These are phyloP conservation scores for Dysphania ambrosioides DNA, from an alignment of 148 eudicot species.

Conservation along the genomic window DNA sequence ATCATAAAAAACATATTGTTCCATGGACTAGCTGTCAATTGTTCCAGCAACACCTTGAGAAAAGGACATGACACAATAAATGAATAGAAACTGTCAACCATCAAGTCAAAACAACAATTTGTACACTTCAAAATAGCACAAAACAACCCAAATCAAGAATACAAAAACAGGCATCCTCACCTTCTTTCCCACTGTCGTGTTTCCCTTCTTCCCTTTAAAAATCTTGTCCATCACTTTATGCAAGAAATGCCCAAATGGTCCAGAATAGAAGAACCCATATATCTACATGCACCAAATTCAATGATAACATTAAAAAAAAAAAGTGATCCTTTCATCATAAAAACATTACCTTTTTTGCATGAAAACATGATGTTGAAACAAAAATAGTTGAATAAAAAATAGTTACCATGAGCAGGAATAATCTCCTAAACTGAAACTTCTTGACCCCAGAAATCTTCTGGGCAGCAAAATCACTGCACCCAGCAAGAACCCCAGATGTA, in stretches of 20 bases:
- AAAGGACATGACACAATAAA: background rate
- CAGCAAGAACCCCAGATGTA: slow-evolving; percentile 53
- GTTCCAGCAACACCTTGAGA: slow-evolving; percentile 55
- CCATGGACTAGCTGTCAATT: slow-evolving; percentile 56
- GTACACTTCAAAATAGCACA: background rate
- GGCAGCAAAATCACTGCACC: slow-evolving; percentile 53
- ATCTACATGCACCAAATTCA: slow-evolving; percentile 33
- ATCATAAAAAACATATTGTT: slow-evolving; percentile 64
- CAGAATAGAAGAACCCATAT: slow-evolving; percentile 53
- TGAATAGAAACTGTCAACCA: background rate
- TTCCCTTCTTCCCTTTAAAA: slow-evolving; percentile 49
- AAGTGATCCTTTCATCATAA: background rate
- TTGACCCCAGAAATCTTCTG: slow-evolving; percentile 62
- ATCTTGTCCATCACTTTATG: slow-evolving; percentile 54
- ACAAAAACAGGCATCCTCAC: slow-evolving; percentile 18
- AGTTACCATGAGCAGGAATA: slow-evolving; percentile 50
- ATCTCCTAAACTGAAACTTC: slow-evolving; percentile 43
- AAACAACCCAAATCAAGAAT: background rate
- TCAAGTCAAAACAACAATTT: slow-evolving; percentile 4
- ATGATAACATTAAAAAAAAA: background rate
- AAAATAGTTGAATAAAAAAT: too few relatives aligned
- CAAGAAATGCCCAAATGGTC: slow-evolving; percentile 58
- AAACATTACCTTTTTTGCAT: too few relatives aligned
- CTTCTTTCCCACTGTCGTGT: slow-evolving; percentile 54
- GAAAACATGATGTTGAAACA: too few relatives aligned